Evolutionary conservation across 108 stramenopile genomes (phyloP), one percentile per base, ranked within the genome.

Genomic region (Phaeodactylum tricornutum): DNA sequence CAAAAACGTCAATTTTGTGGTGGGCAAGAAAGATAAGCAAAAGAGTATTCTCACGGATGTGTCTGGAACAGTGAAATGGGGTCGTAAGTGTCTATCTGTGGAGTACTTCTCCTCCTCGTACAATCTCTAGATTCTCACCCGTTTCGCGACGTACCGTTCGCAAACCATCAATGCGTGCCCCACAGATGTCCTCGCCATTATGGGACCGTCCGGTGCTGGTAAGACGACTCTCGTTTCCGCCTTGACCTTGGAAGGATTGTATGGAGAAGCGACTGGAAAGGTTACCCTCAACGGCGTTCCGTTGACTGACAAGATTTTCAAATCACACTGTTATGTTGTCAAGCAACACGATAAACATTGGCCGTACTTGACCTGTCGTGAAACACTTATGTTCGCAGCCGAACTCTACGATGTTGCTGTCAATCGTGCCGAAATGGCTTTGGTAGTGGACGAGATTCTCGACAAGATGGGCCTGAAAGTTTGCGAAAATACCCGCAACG

Each of bases 191-290:
- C 12, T 57, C 29, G 55, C 64, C 1, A 50, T 65, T 29, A 57
- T 65, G 57, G 64, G 64, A 22, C 64, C 64, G 4, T 59, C 58
- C 9, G 65, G 65, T 25, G 50, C 57, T 32, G 55, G 52, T 43
- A 55, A 38, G 56, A 66, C 65, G 9, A 66, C 65, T 2, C 27
- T 66, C n/a, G 53, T 66, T 4, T 38, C 14, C n/a, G 47, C 42
- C 14, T 50, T 66, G 21, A 53, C 57, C 8, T 49, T 59, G 26
- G 57, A 59, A 34, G 65, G 58, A 14, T 40, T 37, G 19, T 59
- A 53, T 35, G 64, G 64, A 17, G 27, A 27, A 19, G 48, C 55
- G 20, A 37, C 22, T 20, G 64, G 64, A 17, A 33, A 24, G 1
- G 50, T 65, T 35, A 57, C 38, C 1, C 36, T 65, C n/a, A 57